Base-by-base conservation (phyloP, 1,284 basidiomycete genomes). In the Trichosporon sp. region DNA sequence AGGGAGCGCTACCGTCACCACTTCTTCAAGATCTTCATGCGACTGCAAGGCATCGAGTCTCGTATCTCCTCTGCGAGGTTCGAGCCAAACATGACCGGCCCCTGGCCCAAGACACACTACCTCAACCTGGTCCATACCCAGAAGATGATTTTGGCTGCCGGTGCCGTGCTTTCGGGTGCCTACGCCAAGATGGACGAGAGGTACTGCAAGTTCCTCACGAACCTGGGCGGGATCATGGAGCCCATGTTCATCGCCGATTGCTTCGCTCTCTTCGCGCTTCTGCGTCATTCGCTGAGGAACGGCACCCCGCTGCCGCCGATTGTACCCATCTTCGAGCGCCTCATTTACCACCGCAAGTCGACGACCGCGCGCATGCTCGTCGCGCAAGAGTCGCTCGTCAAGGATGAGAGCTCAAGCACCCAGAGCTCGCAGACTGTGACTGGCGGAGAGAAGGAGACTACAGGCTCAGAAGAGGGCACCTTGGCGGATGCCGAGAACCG, bases 191-290 rank as follows among this genome's bases (percentile, higher is more conserved):
- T 82, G 67, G 69, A 76, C 8, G 73, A 73, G 3, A 25, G 62
- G 32, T 80, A 77, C 77, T 77, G 75, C 25, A 21, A 12, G 15
- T 29, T 63, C 34, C 35, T 63, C 21, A 71, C 74, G 0, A 70
- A 72, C 31, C 42, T 31, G 15, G 56, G 69, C 15, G 75, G 78
- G 15, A 66, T 80, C 56, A 72, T 82, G 69, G 75, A 82, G 63
- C 82, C 82, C 23, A 75, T 77, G 31, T 82, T 83, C 63, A 75
- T 81, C 23, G 80, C 80, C 25, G 82, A 83, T 51, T 76, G 74
- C 27, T 58, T 83, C 18, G 63, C 77, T 5, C 73, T 81, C 15
- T 81, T 83, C 51, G 66, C 79, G 1, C 69, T 81, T 11, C 68
- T 83, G 7, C 74, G 79, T 31, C 75, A 80, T 47, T 73, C 78